Evolutionary conservation across 257 asterid genomes (phyloP).

Genomic region (Solanum pinnatisectum): DNA sequence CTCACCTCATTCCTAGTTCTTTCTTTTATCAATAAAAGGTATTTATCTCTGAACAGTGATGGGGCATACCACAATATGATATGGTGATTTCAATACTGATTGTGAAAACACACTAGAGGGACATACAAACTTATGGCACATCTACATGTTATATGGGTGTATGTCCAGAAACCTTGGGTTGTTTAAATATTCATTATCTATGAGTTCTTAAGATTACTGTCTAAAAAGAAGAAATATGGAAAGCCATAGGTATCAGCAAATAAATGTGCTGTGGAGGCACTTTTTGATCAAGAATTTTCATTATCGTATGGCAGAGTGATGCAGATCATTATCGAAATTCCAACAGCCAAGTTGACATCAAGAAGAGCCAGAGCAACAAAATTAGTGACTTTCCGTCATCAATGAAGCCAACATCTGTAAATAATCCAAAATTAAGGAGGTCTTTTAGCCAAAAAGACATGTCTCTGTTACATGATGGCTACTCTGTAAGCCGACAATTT

Average conservation of each 20-base stretch:
- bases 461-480: slow-evolving; percentile 47
- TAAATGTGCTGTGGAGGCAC: neutral
- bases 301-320: slow-evolving; percentile 42
- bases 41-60: neutral
- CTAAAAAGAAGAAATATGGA: neutral
- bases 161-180: neutral
- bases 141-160: neutral
- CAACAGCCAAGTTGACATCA: slow-evolving; percentile 20
- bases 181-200: neutral
- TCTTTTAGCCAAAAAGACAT: slow-evolving; percentile 54
- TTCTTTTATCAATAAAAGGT: neutral
- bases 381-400: slow-evolving; percentile 18
- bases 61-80: neutral
- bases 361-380: slow-evolving; percentile 28
- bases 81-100: neutral
- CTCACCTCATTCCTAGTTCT: neutral
- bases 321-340: slow-evolving; percentile 40
- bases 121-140: neutral
- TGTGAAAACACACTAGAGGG: neutral
- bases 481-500: slow-evolving; percentile 48
- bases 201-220: neutral
- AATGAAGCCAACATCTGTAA: slow-evolving; percentile 27
- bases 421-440: slow-evolving; percentile 39
- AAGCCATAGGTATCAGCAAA: neutral
- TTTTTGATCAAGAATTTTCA: slow-evolving; percentile 4